A percentile compares a stretch with the other conserved stretches of the same genome.
These are phyloP conservation scores for Magnaporthiopsis rhizophila DNA, from an alignment of 2,329 filamentous ascomycete species.

Conservation along the genomic window DNA sequence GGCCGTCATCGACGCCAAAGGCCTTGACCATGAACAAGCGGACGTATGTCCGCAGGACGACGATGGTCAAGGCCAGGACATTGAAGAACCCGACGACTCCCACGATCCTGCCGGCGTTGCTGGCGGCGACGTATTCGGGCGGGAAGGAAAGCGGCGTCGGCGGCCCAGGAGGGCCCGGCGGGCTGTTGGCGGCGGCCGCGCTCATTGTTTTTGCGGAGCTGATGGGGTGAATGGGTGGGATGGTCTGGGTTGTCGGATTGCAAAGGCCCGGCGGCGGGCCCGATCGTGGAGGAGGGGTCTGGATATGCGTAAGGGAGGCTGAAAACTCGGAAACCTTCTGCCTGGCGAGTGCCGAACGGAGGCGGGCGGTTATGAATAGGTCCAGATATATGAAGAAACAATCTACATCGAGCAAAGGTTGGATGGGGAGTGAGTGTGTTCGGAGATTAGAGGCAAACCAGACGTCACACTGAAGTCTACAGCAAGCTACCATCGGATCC, in stretches of 20 bases:
- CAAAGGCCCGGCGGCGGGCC: too few relatives aligned
- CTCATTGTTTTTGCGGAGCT: not conserved
- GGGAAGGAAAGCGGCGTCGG: not conserved
- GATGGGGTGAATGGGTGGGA: too few relatives aligned
- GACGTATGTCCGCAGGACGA: constrained; percentile 7
- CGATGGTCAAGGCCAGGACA: constrained; percentile 7
- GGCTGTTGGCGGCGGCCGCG: not conserved
- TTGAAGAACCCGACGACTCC: constrained; percentile 8
- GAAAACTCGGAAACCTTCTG: too few relatives aligned
- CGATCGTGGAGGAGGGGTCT: not conserved
- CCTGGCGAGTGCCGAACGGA: too few relatives aligned
- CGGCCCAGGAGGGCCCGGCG: not conserved
- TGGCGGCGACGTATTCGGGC: constrained; percentile 3
- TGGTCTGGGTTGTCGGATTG: too few relatives aligned
- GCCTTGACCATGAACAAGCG: constrained; percentile 5
- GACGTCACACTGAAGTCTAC: too few relatives aligned
- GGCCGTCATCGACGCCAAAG: constrained; percentile 7
- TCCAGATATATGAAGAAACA: too few relatives aligned
- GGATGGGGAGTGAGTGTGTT: too few relatives aligned
- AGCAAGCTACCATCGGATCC: not conserved
- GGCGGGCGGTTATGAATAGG: too few relatives aligned
- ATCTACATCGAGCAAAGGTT: too few relatives aligned
- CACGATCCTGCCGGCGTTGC: constrained; percentile 8
- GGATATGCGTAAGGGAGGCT: not conserved
- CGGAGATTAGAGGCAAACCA: too few relatives aligned